Evolutionary conservation across 2,329 filamentous ascomycete genomes (phyloP).

Genomic region (Geosmithia morbida): DNA sequence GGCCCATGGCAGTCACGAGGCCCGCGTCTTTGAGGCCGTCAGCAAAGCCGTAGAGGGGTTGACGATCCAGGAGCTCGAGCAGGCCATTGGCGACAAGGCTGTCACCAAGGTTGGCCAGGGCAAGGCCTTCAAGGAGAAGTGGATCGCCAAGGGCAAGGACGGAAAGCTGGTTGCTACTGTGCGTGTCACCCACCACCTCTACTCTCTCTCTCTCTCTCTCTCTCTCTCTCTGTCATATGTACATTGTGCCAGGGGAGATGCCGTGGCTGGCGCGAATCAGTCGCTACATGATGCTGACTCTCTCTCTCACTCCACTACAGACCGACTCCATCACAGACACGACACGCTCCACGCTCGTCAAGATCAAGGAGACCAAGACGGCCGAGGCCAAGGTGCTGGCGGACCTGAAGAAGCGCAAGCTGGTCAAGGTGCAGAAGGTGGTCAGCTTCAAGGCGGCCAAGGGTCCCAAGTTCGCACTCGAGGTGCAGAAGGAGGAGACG

Average conservation of each 20-base stretch:
- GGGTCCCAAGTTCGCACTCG: conserved; percentile 74
- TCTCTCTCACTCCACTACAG: conserved; percentile 13
- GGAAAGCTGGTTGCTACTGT: conserved; percentile 40
- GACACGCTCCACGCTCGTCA: conserved; percentile 60
- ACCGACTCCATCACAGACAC: conserved; percentile 66
- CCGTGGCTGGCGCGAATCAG: too few species aligned
- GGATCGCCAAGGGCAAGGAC: conserved; percentile 49
- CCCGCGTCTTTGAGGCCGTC: conserved; percentile 66
- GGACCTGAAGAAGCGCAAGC: conserved; percentile 85
- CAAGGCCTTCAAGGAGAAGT: conserved; percentile 78
- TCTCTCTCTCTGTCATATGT: not conserved
- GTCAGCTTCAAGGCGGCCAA: conserved; percentile 75
- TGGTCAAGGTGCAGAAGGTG: conserved; percentile 70
- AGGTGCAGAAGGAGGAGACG: conserved; percentile 86
- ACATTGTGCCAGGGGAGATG: not conserved
- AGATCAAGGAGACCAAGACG: conserved; percentile 55
- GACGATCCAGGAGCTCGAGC: conserved; percentile 60
- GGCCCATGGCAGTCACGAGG: conserved; percentile 66
- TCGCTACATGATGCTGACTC: not conserved
- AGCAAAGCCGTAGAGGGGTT: conserved; percentile 62
- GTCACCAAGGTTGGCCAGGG: conserved; percentile 78
- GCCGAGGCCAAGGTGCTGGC: conserved; percentile 63
- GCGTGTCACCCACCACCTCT: too few species aligned
- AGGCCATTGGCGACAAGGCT: conserved; percentile 55
- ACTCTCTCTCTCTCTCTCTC: not conserved